Conservation (phyloP, 164 flowering plant genomes). For the Euptelea pleiosperma region DNA sequence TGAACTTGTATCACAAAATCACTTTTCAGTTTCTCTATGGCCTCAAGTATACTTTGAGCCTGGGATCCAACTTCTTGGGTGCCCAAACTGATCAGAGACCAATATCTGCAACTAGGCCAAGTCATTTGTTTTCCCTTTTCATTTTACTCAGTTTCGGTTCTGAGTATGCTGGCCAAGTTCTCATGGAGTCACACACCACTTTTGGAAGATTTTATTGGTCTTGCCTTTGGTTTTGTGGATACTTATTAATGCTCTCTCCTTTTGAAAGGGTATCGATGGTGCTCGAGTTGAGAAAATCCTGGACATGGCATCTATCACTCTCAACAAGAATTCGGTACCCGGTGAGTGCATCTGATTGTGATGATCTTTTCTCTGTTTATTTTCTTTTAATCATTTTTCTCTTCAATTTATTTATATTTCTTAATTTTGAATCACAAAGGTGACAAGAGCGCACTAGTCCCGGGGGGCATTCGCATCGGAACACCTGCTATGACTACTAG, state of each 20-base stretch:
- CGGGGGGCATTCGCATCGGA: slow-evolving; percentile 93
- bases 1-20: too few species aligned
- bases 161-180: too few species aligned
- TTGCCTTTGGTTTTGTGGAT: not conserved
- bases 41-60: too few species aligned
- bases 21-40: too few species aligned
- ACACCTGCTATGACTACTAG: slow-evolving; percentile 98
- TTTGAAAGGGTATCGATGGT: slow-evolving; percentile 74
- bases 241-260: not conserved
- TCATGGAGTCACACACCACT: too few species aligned
- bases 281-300: slow-evolving; percentile 90
- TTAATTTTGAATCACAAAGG: slow-evolving; percentile 33
- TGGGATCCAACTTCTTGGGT: too few species aligned
- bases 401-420: not conserved
- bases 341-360: slow-evolving; percentile 34
- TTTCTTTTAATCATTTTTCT: not conserved
- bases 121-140: too few species aligned
- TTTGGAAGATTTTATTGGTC: too few species aligned
- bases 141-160: too few species aligned
- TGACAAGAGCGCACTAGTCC: slow-evolving; percentile 85
- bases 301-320: slow-evolving; percentile 87
- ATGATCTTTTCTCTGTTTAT: not conserved
- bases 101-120: too few species aligned
- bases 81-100: too few species aligned
- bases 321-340: slow-evolving; percentile 93